Percentiles rank a stretch among this genome's conserved stretches.
Conservation (phyloP, 2,329 filamentous ascomycete species). For the Thelonectria olida region DNA sequence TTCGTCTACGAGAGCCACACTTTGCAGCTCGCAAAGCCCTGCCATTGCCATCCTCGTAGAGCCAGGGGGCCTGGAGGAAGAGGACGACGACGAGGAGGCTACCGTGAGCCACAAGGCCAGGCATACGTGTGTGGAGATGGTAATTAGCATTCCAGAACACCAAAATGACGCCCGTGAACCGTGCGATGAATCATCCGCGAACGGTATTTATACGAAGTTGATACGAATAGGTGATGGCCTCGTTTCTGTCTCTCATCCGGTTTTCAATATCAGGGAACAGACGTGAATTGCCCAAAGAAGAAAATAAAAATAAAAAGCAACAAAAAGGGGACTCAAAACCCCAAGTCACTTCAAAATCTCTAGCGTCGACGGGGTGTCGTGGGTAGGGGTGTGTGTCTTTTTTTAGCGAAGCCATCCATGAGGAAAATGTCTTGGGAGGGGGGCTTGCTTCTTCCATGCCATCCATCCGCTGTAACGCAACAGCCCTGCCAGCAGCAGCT, state of each 20-base stretch:
- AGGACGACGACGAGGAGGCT: too few species aligned
- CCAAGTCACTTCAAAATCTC: not conserved
- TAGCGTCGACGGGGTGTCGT: constrained; percentile 7
- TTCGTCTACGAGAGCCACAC: constrained; percentile 12
- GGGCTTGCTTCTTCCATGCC: not conserved
- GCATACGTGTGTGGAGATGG: constrained; percentile 15
- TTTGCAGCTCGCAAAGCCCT: constrained; percentile 15
- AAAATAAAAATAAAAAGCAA: not conserved
- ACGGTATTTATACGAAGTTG: too few species aligned
- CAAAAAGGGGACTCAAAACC: constrained; percentile 2
- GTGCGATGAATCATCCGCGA: not conserved
- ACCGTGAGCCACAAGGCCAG: constrained; percentile 5
- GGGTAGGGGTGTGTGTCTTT: constrained; percentile 16
- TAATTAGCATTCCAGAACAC: constrained; percentile 12
- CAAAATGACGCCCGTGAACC: not conserved
- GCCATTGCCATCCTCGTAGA: not conserved
- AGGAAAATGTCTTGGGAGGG: constrained; percentile 1
- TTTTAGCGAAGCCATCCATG: constrained; percentile 21
- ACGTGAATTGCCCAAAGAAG: not conserved
- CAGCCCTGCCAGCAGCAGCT: constrained; percentile 17
- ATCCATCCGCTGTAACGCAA: constrained; percentile 17
- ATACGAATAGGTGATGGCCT: too few species aligned
- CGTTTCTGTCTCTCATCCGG: too few species aligned
- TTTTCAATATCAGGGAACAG: too few species aligned
- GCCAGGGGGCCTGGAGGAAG: not conserved